Conservation (phyloP, 805 yeast genomes). For the Lachancea cidri region DNA sequence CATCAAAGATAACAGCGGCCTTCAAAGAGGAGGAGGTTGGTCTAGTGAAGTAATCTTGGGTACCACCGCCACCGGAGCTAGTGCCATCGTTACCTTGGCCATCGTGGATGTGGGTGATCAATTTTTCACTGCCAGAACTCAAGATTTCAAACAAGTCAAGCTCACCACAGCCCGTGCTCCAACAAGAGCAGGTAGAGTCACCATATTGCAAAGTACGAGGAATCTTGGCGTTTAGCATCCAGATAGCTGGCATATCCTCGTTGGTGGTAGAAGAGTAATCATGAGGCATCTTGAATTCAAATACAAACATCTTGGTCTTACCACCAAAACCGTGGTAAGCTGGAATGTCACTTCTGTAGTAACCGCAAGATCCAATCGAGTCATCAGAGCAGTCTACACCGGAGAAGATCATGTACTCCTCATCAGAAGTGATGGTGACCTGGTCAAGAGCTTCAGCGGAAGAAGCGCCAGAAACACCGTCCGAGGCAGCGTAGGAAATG, state of each 20-base stretch:
- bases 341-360: conserved; percentile 77
- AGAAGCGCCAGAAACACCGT: conserved; percentile 70
- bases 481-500: conserved; percentile 72
- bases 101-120: conserved; percentile 78
- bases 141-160: conserved; percentile 90
- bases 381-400: conserved; percentile 51
- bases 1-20: conserved; percentile 83
- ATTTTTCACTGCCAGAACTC: conserved; percentile 64
- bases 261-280: conserved; percentile 50
- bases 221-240: conserved; percentile 92
- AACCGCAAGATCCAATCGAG: conserved; percentile 62
- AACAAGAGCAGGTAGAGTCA: conserved; percentile 79
- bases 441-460: conserved; percentile 64
- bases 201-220: conserved; percentile 98
- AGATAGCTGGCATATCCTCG: conserved; percentile 96
- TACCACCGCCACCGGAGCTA: conserved; percentile 75
- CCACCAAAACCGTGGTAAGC: conserved; percentile 96
- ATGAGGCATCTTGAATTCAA: conserved; percentile 92
- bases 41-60: conserved; percentile 82
- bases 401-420: conserved; percentile 80
- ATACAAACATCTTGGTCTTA: conserved; percentile 73
- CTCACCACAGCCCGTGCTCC: conserved; percentile 98
- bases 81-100: conserved; percentile 65
- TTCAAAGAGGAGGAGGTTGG: conserved; percentile 73
- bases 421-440: conserved; percentile 62